Percentiles rank a stretch among this genome's conserved stretches.
phyloP scores from a whole-genome alignment of 2,329 filamentous ascomycete species.

The Colletotrichum phormii region DNA sequence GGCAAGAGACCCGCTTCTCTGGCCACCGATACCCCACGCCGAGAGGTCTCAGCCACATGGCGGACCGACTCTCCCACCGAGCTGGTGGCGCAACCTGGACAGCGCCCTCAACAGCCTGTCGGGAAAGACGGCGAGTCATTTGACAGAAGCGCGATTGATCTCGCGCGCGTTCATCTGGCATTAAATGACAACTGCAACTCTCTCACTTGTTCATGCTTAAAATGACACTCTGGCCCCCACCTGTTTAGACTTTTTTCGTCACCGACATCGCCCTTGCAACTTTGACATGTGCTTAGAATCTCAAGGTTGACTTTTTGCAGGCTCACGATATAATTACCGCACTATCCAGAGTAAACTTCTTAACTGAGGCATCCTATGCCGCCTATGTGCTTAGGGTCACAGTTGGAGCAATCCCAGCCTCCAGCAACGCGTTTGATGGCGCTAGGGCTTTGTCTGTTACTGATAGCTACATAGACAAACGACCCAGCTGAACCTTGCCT shows the following conservation, averaged over 20 bases:
- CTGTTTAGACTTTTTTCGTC: constrained; percentile 29
- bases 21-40: constrained; percentile 1
- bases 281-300: constrained; percentile 25
- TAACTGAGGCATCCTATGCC: constrained; percentile 28
- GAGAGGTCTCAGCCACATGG: background rate
- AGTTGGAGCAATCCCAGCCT: background rate
- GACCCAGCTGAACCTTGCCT: constrained; percentile 17
- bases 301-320: background rate
- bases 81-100: background rate
- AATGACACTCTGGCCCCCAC: constrained; percentile 28
- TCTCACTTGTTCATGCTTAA: constrained; percentile 22
- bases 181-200: constrained; percentile 26
- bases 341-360: background rate
- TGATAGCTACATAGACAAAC: constrained; percentile 13
- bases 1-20: background rate
- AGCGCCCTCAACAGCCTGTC: background rate
- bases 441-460: constrained; percentile 12
- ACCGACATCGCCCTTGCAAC: constrained; percentile 22
- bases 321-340: constrained; percentile 1
- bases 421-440: background rate
- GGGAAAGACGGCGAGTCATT: constrained; percentile 27
- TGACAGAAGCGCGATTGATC: background rate
- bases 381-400: constrained; percentile 25
- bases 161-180: constrained; percentile 19
- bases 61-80: constrained; percentile 1